Evolutionary conservation across 805 yeast species (phyloP).

Genomic region (Saccharomyces jurei): DNA sequence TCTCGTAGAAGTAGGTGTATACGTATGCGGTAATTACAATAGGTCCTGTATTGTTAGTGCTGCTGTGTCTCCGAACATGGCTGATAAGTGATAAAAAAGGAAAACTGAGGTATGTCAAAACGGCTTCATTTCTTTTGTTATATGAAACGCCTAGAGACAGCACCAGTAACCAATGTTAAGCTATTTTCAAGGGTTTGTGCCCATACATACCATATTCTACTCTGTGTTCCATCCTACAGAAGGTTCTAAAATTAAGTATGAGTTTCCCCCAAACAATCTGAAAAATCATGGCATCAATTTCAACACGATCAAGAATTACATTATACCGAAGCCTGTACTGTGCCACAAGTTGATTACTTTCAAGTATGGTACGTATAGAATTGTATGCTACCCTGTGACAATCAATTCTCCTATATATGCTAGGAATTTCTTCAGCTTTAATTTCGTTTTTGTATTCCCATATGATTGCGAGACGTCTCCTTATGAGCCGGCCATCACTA

Average conservation of each 20-base stretch:
- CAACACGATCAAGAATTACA: slow-evolving; percentile 78
- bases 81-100: not conserved
- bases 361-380: slow-evolving; percentile 58
- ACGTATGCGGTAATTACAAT: not conserved
- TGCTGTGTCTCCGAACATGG: not conserved
- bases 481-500: slow-evolving; percentile 74
- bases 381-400: slow-evolving; percentile 85
- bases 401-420: slow-evolving; percentile 69
- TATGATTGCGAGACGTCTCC: slow-evolving; percentile 75
- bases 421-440: slow-evolving; percentile 87
- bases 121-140: not conserved
- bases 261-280: slow-evolving; percentile 66
- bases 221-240: slow-evolving; percentile 92
- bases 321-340: slow-evolving; percentile 87
- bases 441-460: slow-evolving; percentile 85
- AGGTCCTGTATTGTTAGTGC: not conserved
- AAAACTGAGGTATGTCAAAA: not conserved
- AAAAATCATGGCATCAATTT: slow-evolving; percentile 50
- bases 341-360: slow-evolving; percentile 77
- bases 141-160: not conserved
- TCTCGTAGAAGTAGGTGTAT: not conserved
- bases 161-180: slow-evolving; percentile 11
- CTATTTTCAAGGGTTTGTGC: slow-evolving; percentile 61
- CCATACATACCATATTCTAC: slow-evolving; percentile 82
- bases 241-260: slow-evolving; percentile 86